Conservation (phyloP, 2,329 filamentous ascomycete species). For the Thermoascus crustaceus region DNA sequence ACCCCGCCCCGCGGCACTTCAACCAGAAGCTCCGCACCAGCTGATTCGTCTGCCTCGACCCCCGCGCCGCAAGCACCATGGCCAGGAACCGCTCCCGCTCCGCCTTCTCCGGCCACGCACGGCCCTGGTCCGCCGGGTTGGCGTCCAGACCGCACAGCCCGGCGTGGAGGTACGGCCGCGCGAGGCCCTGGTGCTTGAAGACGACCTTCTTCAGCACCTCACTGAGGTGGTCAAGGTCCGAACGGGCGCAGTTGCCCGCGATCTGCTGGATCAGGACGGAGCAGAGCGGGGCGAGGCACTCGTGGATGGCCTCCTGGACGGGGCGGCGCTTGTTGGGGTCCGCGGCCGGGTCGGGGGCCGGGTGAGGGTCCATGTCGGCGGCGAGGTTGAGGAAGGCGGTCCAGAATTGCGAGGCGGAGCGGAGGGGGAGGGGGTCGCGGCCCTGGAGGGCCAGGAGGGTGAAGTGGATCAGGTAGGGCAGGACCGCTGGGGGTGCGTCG, state of each 20-base stretch:
- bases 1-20: slow-evolving; percentile 34
- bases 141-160: slow-evolving; percentile 26
- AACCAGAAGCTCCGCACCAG: slow-evolving; percentile 37
- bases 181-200: slow-evolving; percentile 34
- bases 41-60: slow-evolving; percentile 30
- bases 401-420: slow-evolving; percentile 38
- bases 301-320: slow-evolving; percentile 24
- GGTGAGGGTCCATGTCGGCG: slow-evolving; percentile 10
- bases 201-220: slow-evolving; percentile 35
- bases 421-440: slow-evolving; percentile 39
- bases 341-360: no score
- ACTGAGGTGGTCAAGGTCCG: slow-evolving; percentile 35
- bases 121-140: slow-evolving; percentile 10
- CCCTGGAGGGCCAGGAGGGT: slow-evolving; percentile 33
- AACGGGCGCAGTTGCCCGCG: slow-evolving; percentile 37
- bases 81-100: slow-evolving; percentile 35
- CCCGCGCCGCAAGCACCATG: slow-evolving; percentile 31
- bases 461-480: no score
- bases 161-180: slow-evolving; percentile 28
- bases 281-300: slow-evolving; percentile 30
- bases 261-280: slow-evolving; percentile 34
- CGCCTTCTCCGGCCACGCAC: slow-evolving; percentile 27
- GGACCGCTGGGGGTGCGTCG: no score
- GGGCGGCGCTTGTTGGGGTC: slow-evolving; percentile 14
- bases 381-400: slow-evolving; percentile 30